phyloP scores from a whole-genome alignment of 177 flowering plant species.

The Vitis hybrid region DNA sequence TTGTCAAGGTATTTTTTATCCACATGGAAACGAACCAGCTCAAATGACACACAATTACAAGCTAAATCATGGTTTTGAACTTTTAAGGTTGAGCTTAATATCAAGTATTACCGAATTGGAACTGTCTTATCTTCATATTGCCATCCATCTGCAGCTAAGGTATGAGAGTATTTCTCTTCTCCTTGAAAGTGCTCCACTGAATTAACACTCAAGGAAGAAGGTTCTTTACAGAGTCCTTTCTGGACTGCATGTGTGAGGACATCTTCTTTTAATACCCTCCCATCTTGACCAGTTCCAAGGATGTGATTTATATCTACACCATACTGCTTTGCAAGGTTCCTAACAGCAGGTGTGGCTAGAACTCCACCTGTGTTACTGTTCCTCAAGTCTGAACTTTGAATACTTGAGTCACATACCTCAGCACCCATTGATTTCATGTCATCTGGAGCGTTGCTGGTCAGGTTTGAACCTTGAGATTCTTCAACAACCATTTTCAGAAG shows the following conservation, averaged over 20 bases:
- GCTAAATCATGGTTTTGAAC: no score
- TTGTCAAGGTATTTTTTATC: no score
- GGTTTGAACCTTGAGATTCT: conserved; percentile 29
- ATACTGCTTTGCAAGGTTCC: conserved; percentile 72
- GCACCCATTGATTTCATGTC: conserved; percentile 12
- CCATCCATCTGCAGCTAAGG: conserved; percentile 21
- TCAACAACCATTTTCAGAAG: conserved; percentile 67
- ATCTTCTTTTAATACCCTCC: conserved; percentile 82
- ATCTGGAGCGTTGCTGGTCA: conserved; percentile 25
- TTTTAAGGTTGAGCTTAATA: not conserved
- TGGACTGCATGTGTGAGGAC: conserved; percentile 55
- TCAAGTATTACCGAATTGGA: conserved; percentile 59
- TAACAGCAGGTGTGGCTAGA: conserved; percentile 76
- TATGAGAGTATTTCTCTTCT: conserved; percentile 21
- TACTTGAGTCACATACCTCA: conserved; percentile 18
- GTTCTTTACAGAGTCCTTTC: conserved; percentile 38
- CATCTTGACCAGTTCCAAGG: conserved; percentile 79
- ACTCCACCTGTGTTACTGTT: conserved; percentile 36
- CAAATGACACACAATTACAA: no score
- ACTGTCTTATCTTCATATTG: conserved; percentile 52
- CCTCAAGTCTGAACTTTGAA: conserved; percentile 15
- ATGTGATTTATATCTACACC: conserved; percentile 67
- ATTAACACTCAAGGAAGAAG: conserved; percentile 22
- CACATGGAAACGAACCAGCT: no score
- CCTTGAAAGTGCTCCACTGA: conserved; percentile 15